A percentile compares a stretch with the other conserved stretches of the same genome.
Conservation (phyloP, 2,329 filamentous ascomycete genomes). For the Biscogniauxia marginata region DNA sequence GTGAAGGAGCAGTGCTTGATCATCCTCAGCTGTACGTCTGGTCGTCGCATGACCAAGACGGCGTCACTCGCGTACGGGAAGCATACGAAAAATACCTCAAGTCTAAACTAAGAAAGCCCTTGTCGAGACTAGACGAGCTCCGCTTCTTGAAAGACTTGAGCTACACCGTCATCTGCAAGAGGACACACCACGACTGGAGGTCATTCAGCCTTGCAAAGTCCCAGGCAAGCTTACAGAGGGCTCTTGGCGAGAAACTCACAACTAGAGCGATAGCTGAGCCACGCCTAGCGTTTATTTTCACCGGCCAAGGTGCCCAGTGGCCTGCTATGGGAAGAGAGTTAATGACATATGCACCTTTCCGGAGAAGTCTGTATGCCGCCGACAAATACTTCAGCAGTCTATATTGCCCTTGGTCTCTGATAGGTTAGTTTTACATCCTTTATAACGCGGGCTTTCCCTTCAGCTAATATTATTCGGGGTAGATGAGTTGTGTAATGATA, state of each 20-base stretch:
- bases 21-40: conserved; percentile 9
- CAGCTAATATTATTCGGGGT: neutral
- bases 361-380: conserved; percentile 4
- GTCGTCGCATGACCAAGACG: conserved; percentile 18
- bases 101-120: neutral
- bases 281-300: conserved; percentile 35
- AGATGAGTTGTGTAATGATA: conserved; percentile 14
- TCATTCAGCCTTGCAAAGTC: neutral
- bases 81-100: conserved; percentile 4
- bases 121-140: neutral
- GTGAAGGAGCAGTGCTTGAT: neutral
- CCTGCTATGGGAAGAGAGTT: conserved; percentile 38
- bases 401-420: conserved; percentile 3
- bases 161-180: neutral
- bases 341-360: conserved; percentile 10
- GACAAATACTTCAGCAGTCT: conserved; percentile 8
- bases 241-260: neutral
- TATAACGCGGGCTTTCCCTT: neutral
- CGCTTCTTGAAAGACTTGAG: conserved; percentile 1
- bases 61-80: conserved; percentile 1
- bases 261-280: neutral
- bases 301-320: conserved; percentile 47
- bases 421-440: neutral
- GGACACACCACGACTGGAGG: neutral
- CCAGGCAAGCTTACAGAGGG: neutral